Evolutionary conservation across 176 grass and related monocot genomes (phyloP).

Genomic region (Coix lacrymajobi): DNA sequence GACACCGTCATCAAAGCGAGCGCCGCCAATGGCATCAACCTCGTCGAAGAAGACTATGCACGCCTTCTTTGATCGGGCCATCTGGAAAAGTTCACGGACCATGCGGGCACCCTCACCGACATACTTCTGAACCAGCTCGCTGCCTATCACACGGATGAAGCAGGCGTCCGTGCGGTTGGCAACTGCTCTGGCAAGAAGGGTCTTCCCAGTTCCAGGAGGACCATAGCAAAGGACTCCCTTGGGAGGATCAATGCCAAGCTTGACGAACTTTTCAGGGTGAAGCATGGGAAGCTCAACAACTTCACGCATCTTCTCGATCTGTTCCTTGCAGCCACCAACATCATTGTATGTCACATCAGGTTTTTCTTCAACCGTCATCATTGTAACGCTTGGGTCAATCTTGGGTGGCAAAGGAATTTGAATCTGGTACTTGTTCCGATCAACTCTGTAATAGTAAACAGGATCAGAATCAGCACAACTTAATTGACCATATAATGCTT

Average conservation of each 20-base stretch:
- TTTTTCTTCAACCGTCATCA: constrained; percentile 98
- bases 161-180: constrained; percentile 90
- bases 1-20: constrained; percentile 86
- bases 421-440: constrained; percentile 88
- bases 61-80: constrained; percentile 92
- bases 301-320: constrained; percentile 95
- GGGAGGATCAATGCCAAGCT: constrained; percentile 83
- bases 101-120: constrained; percentile 81
- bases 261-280: constrained; percentile 94
- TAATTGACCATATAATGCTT: no score
- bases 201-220: constrained; percentile 86
- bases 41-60: constrained; percentile 98
- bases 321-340: constrained; percentile 88
- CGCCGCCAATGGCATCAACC: constrained; percentile 93
- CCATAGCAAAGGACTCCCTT: constrained; percentile 91
- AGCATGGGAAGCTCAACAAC: constrained; percentile 94
- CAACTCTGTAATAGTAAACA: constrained; percentile 48
- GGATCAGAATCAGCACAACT: constrained; percentile 1
- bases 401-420: constrained; percentile 89
- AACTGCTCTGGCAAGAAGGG: constrained; percentile 85
- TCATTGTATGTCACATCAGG: constrained; percentile 94
- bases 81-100: constrained; percentile 90
- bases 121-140: constrained; percentile 87
- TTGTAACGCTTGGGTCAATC: constrained; percentile 89
- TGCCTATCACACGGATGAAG: constrained; percentile 92